These are phyloP conservation scores for Diutina scorzettiae DNA, from an alignment of 1,139 yeast species.

Conservation along the genomic window DNA sequence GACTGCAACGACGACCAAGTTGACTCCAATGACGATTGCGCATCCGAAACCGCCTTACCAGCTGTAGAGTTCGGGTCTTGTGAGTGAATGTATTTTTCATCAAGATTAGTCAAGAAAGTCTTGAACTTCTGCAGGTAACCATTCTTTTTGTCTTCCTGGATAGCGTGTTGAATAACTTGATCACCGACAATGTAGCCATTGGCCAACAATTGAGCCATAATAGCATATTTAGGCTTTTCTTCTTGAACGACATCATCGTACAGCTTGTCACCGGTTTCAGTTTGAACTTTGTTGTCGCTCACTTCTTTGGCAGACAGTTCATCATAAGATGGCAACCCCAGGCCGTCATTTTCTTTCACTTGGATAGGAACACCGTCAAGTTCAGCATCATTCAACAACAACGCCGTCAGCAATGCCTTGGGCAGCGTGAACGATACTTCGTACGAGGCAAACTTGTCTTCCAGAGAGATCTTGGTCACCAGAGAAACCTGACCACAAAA, in stretches of 20 bases:
- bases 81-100: conserved; percentile 47
- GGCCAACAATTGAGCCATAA: conserved; percentile 65
- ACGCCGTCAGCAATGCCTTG: conserved; percentile 63
- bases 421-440: conserved; percentile 43
- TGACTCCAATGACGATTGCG: conserved; percentile 10
- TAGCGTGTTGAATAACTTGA: conserved; percentile 44
- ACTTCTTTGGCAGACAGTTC: conserved; percentile 10
- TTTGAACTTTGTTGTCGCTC: conserved; percentile 17
- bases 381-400: conserved; percentile 63
- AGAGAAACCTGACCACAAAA: conserved; percentile 62
- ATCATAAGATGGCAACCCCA: conserved; percentile 9
- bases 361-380: conserved; percentile 44
- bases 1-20: conserved; percentile 9
- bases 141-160: conserved; percentile 51
- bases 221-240: conserved; percentile 64
- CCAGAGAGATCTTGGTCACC: conserved; percentile 24
- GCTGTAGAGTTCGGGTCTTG: conserved; percentile 28
- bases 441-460: conserved; percentile 23
- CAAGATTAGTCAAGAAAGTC: conserved; percentile 41
- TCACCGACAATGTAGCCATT: conserved; percentile 63
- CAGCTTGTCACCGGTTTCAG: conserved; percentile 19
- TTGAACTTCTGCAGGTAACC: conserved; percentile 51
- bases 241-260: conserved; percentile 58
- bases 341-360: conserved; percentile 24
- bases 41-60: conserved; percentile 8